Evolutionary conservation across 345 rosid species (phyloP), one percentile per base, ranked within the genome.

Genomic region (Eucalyptus fibrosa): DNA sequence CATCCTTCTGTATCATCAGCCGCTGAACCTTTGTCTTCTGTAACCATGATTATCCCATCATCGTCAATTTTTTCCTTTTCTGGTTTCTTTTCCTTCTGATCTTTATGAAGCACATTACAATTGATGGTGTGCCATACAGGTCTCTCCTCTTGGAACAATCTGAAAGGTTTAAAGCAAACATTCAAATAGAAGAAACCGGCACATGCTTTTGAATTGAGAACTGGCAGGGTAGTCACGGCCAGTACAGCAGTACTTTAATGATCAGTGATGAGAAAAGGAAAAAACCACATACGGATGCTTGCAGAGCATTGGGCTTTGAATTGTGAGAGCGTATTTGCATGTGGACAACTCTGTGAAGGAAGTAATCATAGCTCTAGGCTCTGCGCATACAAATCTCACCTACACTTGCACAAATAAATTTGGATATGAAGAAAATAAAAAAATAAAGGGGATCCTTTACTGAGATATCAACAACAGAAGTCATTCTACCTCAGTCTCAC

Each of bases 341-440:
- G 99, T 97, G 44, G 99, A 97, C 91, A 97, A 89, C 93, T 97
- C 99, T 11, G 99, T 97, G 90, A 97, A 91, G 44, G 99, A 97
- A 92, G 94, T 97, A 89, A 97, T 93, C 99, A 96, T 97, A 85
- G 96, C 95, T 91, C 96, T 95, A 4, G 98, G 94, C 93, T 97
- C 99, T 16, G 98, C 94, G 90, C 99, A 98, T 62, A 97, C 97
- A 91, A 98, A 98, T 91, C 99, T 96, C 94, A 97, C 98, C 99
- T 98, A 92, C 90, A 91, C 90, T 62, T 89, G 88, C 87, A 40
- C n/a, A 77, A 80, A 81, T 53, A 86, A 86, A 86, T 7, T 67
- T 80, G 50, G 56, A 65, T 15, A 88, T 11, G 40, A 49, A 87
- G 21, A 45, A 56, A 45, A 47, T n/a, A 44, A 56, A 86, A 86